Evolutionary conservation across 305 asterid genomes (phyloP).

Genomic region (Solanum hybrid): DNA sequence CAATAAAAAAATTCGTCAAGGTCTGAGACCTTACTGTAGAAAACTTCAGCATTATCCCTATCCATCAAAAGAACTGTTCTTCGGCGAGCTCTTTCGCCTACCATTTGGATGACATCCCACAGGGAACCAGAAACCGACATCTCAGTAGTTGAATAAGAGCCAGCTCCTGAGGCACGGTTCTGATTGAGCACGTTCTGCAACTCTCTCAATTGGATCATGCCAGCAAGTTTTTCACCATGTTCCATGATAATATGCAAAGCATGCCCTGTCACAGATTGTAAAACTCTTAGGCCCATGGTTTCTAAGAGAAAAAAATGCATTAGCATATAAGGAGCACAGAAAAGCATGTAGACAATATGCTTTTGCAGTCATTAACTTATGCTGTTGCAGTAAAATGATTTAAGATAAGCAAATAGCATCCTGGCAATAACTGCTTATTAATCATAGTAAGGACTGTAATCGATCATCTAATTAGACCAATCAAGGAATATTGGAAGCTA

Average conservation of each 20-base stretch:
- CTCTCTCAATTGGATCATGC: conserved; percentile 77
- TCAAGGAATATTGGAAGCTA: background rate
- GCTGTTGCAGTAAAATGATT: background rate
- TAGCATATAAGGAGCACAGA: background rate
- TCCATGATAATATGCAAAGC: conserved; percentile 80
- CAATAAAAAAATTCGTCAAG: conserved; percentile 76
- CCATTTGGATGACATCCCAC: conserved; percentile 92
- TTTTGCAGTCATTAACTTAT: background rate
- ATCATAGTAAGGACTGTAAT: background rate
- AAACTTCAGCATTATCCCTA: conserved; percentile 95
- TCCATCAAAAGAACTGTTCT: conserved; percentile 92
- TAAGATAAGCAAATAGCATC: background rate
- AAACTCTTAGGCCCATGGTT: background rate
- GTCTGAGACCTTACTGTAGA: conserved; percentile 85
- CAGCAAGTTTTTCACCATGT: conserved; percentile 90
- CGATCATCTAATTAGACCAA: background rate
- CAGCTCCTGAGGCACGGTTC: conserved; percentile 40
- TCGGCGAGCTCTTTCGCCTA: conserved; percentile 84
- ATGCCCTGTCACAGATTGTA: conserved; percentile 46
- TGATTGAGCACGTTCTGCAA: conserved; percentile 59
- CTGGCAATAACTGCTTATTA: background rate
- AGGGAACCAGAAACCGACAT: conserved; percentile 64
- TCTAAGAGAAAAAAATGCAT: conserved; percentile 1
- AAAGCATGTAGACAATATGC: background rate
- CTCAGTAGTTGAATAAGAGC: conserved; percentile 44